phyloP scores from a whole-genome alignment of 2,329 filamentous ascomycete genomes.

The Cladosporium sp. region DNA sequence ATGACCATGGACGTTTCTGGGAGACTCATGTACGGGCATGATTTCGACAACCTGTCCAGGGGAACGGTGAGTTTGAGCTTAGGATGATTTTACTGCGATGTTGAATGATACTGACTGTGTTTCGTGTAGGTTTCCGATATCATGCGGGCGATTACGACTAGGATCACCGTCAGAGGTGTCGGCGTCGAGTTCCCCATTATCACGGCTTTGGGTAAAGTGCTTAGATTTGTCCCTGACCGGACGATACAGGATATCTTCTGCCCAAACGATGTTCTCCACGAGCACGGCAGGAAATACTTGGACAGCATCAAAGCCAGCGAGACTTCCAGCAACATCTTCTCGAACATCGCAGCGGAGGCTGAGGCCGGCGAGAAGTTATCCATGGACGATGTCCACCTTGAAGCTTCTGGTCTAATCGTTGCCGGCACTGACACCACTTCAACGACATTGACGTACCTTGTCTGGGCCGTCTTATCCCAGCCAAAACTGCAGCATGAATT shows the following conservation, averaged over 20 bases:
- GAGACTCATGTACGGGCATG: slow-evolving; percentile 44
- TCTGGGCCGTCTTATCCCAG: slow-evolving; percentile 34
- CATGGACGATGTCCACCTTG: slow-evolving; percentile 33
- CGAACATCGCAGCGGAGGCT: slow-evolving; percentile 32
- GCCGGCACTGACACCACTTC: slow-evolving; percentile 49
- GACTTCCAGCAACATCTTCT: slow-evolving; percentile 33
- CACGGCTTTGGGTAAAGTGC: slow-evolving; percentile 26
- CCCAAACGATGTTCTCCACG: slow-evolving; percentile 26
- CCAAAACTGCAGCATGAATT: slow-evolving; percentile 28
- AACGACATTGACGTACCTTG: slow-evolving; percentile 35
- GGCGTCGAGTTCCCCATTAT: slow-evolving; percentile 38
- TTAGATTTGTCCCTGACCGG: slow-evolving; percentile 27
- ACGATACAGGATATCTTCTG: slow-evolving; percentile 28
- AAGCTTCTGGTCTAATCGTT: slow-evolving; percentile 48
- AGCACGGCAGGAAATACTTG: slow-evolving; percentile 31
- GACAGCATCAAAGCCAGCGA: slow-evolving; percentile 28
- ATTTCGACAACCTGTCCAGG: slow-evolving; percentile 42
- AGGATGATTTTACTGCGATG: no score
- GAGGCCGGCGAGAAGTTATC: slow-evolving; percentile 29
- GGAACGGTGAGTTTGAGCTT: slow-evolving; percentile 34
- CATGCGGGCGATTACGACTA: slow-evolving; percentile 35
- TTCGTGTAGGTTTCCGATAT: slow-evolving; percentile 30
- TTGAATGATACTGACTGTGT: background rate
- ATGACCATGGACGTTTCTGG: slow-evolving; percentile 45
- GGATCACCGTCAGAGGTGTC: slow-evolving; percentile 36